These are phyloP conservation scores for Diaporthe sp. DNA, from an alignment of 2,329 filamentous ascomycete species.

Conservation along the genomic window DNA sequence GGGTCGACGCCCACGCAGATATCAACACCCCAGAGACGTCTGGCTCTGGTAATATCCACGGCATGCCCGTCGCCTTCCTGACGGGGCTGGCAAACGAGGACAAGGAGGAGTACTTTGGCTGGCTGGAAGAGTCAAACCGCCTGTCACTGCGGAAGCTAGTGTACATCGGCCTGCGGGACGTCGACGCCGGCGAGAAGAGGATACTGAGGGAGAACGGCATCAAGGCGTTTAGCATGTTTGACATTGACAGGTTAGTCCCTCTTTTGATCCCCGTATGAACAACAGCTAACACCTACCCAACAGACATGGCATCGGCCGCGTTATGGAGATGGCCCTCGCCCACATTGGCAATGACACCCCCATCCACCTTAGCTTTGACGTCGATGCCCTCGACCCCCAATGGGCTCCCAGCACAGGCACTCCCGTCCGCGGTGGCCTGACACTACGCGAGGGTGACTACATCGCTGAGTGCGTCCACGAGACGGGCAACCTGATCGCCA, in stretches of 20 bases:
- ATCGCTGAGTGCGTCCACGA: slow-evolving; percentile 91
- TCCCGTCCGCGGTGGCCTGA: slow-evolving; percentile 92
- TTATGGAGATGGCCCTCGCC: slow-evolving; percentile 98
- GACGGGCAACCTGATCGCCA: slow-evolving; percentile 82
- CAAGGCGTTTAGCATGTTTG: slow-evolving; percentile 98
- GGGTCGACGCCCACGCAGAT: slow-evolving; percentile 98
- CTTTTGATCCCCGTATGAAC: background rate
- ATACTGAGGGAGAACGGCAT: slow-evolving; percentile 90
- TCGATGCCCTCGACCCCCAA: slow-evolving; percentile 95
- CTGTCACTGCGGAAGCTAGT: slow-evolving; percentile 87
- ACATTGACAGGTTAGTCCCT: slow-evolving; percentile 82
- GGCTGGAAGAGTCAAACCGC: slow-evolving; percentile 81
- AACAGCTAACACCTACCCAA: background rate
- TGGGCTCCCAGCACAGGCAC: slow-evolving; percentile 98
- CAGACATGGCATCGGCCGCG: slow-evolving; percentile 91
- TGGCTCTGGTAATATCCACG: slow-evolving; percentile 93
- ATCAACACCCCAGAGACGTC: slow-evolving; percentile 97
- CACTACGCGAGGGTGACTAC: slow-evolving; percentile 94
- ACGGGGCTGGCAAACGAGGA: slow-evolving; percentile 86
- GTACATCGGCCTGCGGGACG: slow-evolving; percentile 95
- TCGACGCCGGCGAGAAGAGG: slow-evolving; percentile 94
- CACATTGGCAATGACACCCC: slow-evolving; percentile 96
- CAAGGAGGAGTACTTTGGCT: slow-evolving; percentile 86
- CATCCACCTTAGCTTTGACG: slow-evolving; percentile 97
- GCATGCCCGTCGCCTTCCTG: slow-evolving; percentile 96